These are phyloP conservation scores for Starmera pachycereana DNA, from an alignment of 805 yeast species.

Conservation along the genomic window DNA sequence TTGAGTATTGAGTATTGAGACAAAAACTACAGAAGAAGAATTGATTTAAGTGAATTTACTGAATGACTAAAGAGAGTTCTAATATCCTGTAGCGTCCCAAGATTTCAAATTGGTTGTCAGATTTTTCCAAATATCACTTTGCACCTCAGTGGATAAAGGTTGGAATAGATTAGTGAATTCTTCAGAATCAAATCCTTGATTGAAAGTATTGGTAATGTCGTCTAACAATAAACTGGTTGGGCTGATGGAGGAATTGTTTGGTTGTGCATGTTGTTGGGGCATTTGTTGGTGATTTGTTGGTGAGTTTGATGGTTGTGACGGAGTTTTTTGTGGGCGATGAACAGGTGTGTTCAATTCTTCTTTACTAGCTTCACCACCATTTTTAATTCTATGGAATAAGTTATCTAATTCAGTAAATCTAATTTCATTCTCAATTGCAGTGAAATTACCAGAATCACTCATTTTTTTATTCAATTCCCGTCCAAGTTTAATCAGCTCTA, in stretches of 20 bases:
- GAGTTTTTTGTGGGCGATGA: too few species aligned
- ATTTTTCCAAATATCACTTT: conserved; percentile 14
- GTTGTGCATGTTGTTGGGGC: not conserved
- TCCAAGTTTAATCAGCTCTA: conserved; percentile 13
- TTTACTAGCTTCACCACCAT: too few species aligned
- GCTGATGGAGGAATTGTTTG: conserved; percentile 3
- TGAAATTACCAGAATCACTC: conserved; percentile 21
- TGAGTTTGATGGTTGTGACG: too few species aligned
- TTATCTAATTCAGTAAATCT: conserved; percentile 18
- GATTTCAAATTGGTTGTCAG: conserved; percentile 11
- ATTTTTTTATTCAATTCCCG: conserved; percentile 16
- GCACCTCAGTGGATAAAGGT: conserved; percentile 10
- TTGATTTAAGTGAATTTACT: too few species aligned
- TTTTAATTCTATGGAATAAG: conserved; percentile 2
- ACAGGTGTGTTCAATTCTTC: too few species aligned
- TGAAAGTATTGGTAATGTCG: conserved; percentile 13
- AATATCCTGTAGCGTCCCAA: conserved; percentile 13
- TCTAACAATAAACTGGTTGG: conserved; percentile 11
- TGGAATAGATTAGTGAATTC: conserved; percentile 8
- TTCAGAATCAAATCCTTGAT: conserved; percentile 4
- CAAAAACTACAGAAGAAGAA: too few species aligned
- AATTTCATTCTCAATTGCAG: conserved; percentile 22
- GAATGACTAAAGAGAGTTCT: too few species aligned
- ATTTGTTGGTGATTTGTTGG: not conserved
- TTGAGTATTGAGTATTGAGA: too few species aligned